Conservation (phyloP, 2,329 filamentous ascomycete genomes). For the Seiridium cupressi region DNA sequence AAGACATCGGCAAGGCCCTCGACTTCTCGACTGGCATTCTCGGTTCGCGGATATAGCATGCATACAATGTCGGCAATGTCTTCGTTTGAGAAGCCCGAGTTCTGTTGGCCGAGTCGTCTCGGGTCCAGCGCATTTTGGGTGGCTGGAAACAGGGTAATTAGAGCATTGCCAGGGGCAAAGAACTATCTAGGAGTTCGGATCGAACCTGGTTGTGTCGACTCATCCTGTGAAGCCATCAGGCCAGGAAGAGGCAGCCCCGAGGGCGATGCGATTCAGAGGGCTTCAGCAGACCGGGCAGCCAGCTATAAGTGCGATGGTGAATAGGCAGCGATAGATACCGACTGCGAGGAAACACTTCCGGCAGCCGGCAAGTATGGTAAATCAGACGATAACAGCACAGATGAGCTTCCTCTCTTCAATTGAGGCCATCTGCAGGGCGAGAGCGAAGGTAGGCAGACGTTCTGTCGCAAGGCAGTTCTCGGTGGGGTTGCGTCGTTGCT, state of each 20-base stretch:
- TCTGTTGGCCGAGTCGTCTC: constrained; percentile 73
- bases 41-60: constrained; percentile 77
- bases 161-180: background rate
- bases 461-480: constrained; percentile 1
- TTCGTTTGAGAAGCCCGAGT: constrained; percentile 77
- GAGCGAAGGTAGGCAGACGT: constrained; percentile 2
- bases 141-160: constrained; percentile 37
- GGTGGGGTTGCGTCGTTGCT: constrained; percentile 8
- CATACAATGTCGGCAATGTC: constrained; percentile 89
- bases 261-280: constrained; percentile 6
- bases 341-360: background rate
- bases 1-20: constrained; percentile 44
- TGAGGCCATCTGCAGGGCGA: background rate
- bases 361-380: background rate
- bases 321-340: background rate
- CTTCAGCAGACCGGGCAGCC: background rate
- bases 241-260: background rate
- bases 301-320: background rate
- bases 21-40: constrained; percentile 71
- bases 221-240: constrained; percentile 25
- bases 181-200: background rate
- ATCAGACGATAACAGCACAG: background rate
- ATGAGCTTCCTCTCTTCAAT: background rate
- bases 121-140: constrained; percentile 83
- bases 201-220: constrained; percentile 31